A percentile compares a stretch with the other conserved stretches of the same genome.
These are phyloP conservation scores for Aspergillus egyptiacus DNA, from an alignment of 495 filamentous ascomycete genomes.

Conservation along the genomic window DNA sequence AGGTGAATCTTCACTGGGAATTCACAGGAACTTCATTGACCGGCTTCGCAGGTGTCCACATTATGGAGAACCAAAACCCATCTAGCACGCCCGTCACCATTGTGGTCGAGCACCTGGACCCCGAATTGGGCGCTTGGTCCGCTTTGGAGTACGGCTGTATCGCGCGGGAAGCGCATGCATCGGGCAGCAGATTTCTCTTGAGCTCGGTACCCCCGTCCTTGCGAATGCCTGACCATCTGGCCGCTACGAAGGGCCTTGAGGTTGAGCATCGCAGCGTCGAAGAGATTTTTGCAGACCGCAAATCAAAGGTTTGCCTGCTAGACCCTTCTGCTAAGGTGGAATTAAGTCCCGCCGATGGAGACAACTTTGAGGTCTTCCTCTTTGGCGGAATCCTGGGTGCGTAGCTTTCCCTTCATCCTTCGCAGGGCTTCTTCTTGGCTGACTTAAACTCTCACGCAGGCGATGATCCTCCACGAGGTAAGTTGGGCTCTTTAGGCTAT, in stretches of 20 bases:
- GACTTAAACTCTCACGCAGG: slow-evolving; percentile 44
- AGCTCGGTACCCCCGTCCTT: slow-evolving; percentile 71
- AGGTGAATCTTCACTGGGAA: neutral
- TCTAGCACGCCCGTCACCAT: slow-evolving; percentile 52
- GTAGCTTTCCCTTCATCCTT: slow-evolving; percentile 20
- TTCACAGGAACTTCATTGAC: neutral
- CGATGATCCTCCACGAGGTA: slow-evolving; percentile 93
- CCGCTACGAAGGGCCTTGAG: slow-evolving; percentile 51
- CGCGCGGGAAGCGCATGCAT: slow-evolving; percentile 65
- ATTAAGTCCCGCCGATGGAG: slow-evolving; percentile 74
- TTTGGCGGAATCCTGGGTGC: slow-evolving; percentile 94
- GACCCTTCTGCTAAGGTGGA: slow-evolving; percentile 80
- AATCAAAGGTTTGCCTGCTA: slow-evolving; percentile 73
- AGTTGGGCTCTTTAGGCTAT: slow-evolving; percentile 14
- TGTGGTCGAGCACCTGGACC: slow-evolving; percentile 89
- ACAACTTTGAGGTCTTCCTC: slow-evolving; percentile 80
- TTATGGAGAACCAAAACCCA: slow-evolving; percentile 23
- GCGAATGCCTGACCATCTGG: slow-evolving; percentile 59
- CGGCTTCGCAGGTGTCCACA: slow-evolving; percentile 1
- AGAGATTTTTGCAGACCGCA: slow-evolving; percentile 60
- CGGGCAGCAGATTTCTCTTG: slow-evolving; percentile 67
- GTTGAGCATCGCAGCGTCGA: slow-evolving; percentile 72
- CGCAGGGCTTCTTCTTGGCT: slow-evolving; percentile 9
- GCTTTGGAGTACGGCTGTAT: slow-evolving; percentile 84
- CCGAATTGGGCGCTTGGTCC: slow-evolving; percentile 92